Percentiles rank a stretch among this genome's conserved stretches.
These are phyloP conservation scores for Serpula lacrymans DNA, from an alignment of 768 basidiomycete species.

Conservation along the genomic window DNA sequence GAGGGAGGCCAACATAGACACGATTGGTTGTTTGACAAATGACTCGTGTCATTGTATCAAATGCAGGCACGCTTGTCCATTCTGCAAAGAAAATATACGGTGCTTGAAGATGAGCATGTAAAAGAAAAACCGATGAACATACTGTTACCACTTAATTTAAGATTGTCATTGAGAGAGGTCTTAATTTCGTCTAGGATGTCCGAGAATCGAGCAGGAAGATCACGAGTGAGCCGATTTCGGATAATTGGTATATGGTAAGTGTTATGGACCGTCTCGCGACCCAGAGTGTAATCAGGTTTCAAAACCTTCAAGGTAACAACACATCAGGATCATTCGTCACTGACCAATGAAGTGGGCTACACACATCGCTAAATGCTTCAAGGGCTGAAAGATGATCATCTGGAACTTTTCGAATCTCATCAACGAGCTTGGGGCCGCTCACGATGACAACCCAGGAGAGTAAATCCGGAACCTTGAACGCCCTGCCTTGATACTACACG, in stretches of 20 bases:
- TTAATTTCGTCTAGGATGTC: conserved; percentile 10
- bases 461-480: conserved; percentile 23
- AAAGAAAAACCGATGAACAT: too few species aligned
- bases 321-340: too few species aligned
- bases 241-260: conserved; percentile 12
- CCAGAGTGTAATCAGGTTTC: too few species aligned
- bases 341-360: too few species aligned
- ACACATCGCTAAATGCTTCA: conserved; percentile 9
- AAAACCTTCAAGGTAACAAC: too few species aligned
- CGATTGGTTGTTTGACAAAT: conserved; percentile 32
- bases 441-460: conserved; percentile 24
- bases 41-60: conserved; percentile 20
- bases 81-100: conserved; percentile 7
- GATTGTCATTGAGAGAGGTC: too few species aligned
- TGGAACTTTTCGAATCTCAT: conserved; percentile 23
- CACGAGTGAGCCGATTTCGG: conserved; percentile 9
- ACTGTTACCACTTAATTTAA: too few species aligned
- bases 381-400: conserved; percentile 22
- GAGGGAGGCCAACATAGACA: conserved; percentile 30
- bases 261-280: too few species aligned
- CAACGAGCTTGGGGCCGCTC: conserved; percentile 17
- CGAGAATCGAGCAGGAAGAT: conserved; percentile 5
- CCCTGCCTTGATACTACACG: too few species aligned
- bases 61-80: conserved; percentile 20
- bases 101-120: too few species aligned